Percentiles rank a stretch among this genome's conserved stretches.
Evolutionary conservation across 2,329 filamentous ascomycete species (phyloP).

Genomic region (Tolypocladium tundrense): DNA sequence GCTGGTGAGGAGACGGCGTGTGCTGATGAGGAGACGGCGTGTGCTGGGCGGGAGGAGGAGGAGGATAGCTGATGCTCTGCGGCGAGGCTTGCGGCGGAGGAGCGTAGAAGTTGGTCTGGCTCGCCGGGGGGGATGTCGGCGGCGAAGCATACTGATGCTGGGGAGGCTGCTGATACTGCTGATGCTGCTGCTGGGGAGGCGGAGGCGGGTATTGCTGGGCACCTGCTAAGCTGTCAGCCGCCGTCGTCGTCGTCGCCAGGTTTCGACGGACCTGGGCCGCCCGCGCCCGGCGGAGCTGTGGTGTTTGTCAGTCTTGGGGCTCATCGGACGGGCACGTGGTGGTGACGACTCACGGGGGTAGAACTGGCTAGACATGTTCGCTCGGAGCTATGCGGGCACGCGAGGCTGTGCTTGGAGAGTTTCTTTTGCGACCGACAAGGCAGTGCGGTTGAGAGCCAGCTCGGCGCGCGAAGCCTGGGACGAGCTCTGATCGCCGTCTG

Average conservation of each 20-base stretch:
- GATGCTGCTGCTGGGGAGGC: constrained; percentile 12
- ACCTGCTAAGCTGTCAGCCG: not conserved
- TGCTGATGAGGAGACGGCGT: constrained; percentile 21
- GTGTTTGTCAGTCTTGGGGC: not conserved
- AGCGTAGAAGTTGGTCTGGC: constrained; percentile 34
- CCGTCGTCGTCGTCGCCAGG: not conserved
- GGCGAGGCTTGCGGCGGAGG: constrained; percentile 13
- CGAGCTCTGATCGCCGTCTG: not conserved
- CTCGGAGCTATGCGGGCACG: not conserved
- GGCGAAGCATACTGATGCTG: constrained; percentile 34
- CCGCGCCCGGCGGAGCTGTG: constrained; percentile 5
- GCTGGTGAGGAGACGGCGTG: constrained; percentile 18
- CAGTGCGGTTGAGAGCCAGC: not conserved
- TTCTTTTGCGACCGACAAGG: not conserved
- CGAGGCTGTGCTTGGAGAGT: not conserved
- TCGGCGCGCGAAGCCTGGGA: not conserved
- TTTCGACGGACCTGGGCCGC: constrained; percentile 14
- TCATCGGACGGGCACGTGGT: not conserved
- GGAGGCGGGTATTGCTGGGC: constrained; percentile 33
- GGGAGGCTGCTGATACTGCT: constrained; percentile 8
- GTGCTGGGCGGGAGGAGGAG: constrained; percentile 21
- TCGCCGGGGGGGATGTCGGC: constrained; percentile 35
- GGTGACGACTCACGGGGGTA: constrained; percentile 33
- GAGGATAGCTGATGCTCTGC: constrained; percentile 14
- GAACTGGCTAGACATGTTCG: constrained; percentile 28